These are phyloP conservation scores for Calonectria montana DNA, from an alignment of 2,329 filamentous ascomycete species.

Conservation along the genomic window DNA sequence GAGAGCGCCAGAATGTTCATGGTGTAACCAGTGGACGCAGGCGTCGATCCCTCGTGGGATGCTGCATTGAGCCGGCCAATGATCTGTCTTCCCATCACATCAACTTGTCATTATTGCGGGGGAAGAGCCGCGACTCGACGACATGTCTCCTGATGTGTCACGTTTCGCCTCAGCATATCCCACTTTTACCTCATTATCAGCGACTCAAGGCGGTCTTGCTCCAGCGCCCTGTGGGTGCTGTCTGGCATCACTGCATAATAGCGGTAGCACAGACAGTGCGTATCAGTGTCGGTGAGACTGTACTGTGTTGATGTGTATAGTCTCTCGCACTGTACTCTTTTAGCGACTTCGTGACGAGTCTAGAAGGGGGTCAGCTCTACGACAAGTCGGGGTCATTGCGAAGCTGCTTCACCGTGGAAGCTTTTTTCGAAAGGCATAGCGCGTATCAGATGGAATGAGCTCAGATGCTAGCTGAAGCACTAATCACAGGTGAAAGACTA, in stretches of 20 bases:
- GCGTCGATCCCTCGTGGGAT: slow-evolving; percentile 28
- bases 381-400: background rate
- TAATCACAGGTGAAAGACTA: background rate
- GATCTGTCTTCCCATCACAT: background rate
- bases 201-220: background rate
- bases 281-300: background rate
- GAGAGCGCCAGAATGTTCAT: slow-evolving; percentile 3
- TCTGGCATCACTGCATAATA: background rate
- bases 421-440: background rate
- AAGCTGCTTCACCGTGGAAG: background rate
- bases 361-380: slow-evolving; percentile 25
- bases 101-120: slow-evolving; percentile 13
- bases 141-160: slow-evolving; percentile 17
- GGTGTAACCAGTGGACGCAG: slow-evolving; percentile 34
- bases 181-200: background rate
- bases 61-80: slow-evolving; percentile 10
- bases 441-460: background rate
- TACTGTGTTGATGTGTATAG: background rate
- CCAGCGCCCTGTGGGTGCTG: background rate
- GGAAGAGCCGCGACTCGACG: slow-evolving; percentile 6
- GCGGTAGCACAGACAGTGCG: background rate
- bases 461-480: background rate
- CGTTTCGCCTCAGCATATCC: background rate
- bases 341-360: slow-evolving; percentile 27
- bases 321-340: background rate